Conservation (phyloP, 176 grass and related monocot genomes). For the Cenchrus americanus region DNA sequence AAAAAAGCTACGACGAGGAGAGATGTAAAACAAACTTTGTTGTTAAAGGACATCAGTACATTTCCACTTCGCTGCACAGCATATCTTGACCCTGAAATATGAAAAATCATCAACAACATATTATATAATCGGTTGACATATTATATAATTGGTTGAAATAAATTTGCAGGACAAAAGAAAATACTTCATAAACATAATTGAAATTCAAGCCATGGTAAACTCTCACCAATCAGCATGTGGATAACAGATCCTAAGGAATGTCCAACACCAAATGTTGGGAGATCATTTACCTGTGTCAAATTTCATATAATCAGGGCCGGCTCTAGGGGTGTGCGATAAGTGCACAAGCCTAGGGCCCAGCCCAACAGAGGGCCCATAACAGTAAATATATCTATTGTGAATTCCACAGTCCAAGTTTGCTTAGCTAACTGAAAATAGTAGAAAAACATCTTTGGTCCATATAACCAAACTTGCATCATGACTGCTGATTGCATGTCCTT, state of each 20-base stretch:
- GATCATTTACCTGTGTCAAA: slow-evolving; percentile 68
- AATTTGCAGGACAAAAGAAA: background rate
- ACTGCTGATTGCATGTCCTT: no score
- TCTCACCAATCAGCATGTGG: slow-evolving; percentile 87
- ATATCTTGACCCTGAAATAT: slow-evolving; percentile 83
- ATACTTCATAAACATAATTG: slow-evolving; percentile 12
- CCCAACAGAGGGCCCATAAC: no score
- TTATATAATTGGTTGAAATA: slow-evolving; percentile 21
- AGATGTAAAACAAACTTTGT: slow-evolving; percentile 62
- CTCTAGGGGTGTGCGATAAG: no score
- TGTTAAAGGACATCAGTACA: slow-evolving; percentile 93
- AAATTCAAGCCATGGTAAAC: slow-evolving; percentile 3
- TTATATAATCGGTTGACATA: slow-evolving; percentile 12
- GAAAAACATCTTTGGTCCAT: no score
- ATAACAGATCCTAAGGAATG: slow-evolving; percentile 91
- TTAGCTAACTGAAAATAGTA: no score
- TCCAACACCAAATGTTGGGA: slow-evolving; percentile 92
- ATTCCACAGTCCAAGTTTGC: no score
- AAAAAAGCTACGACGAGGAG: background rate
- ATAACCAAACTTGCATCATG: no score
- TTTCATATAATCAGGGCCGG: slow-evolving; percentile 32
- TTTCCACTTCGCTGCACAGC: slow-evolving; percentile 89
- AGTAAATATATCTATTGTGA: no score
- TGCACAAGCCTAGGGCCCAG: no score
- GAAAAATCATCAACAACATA: background rate